phyloP scores from a whole-genome alignment of 225 moss, liverwort and hornwort genomes.

The Antitrichia curtipendula region DNA sequence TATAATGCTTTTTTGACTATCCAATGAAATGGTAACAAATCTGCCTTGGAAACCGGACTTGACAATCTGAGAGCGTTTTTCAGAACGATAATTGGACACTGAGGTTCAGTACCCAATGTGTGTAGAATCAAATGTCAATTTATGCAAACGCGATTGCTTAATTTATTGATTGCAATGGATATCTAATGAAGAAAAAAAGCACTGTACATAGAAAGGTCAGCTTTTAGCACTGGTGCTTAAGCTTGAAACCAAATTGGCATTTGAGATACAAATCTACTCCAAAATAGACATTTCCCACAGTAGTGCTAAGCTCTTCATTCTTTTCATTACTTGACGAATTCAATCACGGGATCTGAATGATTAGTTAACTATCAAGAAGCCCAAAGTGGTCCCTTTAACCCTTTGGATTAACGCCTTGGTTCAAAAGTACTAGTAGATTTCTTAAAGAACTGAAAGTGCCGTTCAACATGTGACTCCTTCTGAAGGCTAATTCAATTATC shows the following conservation, averaged over 20 bases:
- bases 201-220: not conserved
- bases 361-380: not conserved
- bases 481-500: not conserved
- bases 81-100: not conserved
- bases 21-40: no score
- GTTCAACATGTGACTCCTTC: not conserved
- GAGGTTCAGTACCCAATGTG: not conserved
- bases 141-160: not conserved
- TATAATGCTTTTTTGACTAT: no score
- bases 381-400: not conserved
- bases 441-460: not conserved
- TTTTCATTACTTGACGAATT: not conserved
- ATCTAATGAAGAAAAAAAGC: not conserved
- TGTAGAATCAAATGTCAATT: not conserved
- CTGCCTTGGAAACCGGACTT: no score
- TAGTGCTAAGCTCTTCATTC: not conserved
- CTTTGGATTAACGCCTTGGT: not conserved
- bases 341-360: not conserved
- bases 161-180: not conserved
- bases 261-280: not conserved
- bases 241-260: not conserved
- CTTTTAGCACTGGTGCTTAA: not conserved
- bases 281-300: not conserved
- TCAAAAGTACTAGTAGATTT: not conserved
- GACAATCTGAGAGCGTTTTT: not conserved